Base-by-base conservation (phyloP, 805 yeast species). In the Naumovozyma baii region DNA sequence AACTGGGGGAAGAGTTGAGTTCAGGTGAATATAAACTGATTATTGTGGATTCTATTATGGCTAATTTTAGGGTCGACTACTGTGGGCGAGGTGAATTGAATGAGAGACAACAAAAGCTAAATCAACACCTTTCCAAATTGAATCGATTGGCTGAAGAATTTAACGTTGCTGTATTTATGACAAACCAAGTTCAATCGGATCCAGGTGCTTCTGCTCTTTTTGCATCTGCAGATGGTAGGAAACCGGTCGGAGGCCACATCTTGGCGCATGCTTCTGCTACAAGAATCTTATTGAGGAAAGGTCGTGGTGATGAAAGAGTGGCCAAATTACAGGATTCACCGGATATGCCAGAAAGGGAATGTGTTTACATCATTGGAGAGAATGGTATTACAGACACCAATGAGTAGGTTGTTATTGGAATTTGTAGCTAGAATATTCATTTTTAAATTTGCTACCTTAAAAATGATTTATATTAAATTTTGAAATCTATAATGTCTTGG, bases 171-270 rank as follows among this genome's bases (percentile, higher is more conserved):
- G 82, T 82, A 0, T 78, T 82, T 39, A 73, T 82, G 64, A 75
- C 80, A 1, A 82, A 82, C 49, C 90, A 82, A 55, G 87, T 82
- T 13, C 90, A 82, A 46, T 82, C 87, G 5, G 90, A 83, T 56
- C 90, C 87, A 4, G 90, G 87, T 44, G 92, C 90, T 1, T 74
- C 80, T 48, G 80, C 87, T 0, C 64, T 78, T 17, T 82, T 83
- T 73, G 86, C 81, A 22, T 72, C 83, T 38, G 87, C 86, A 7
- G 90, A 83, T 61, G 88, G 90, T 5, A 74, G 86, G 50, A 83
- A 83, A 57, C 90, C 92, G 1, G 79, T 82, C 47, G 90, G 92
- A 17, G 92, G 92, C 1, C 87, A 83, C 56, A 82, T 83, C 43
- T 66, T 83, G 47, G 90, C 87, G 1, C 88, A 81, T 62, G 83